These are phyloP conservation scores for Emmonsiellopsis sp. DNA, from an alignment of 2,329 filamentous ascomycete species.

Conservation along the genomic window DNA sequence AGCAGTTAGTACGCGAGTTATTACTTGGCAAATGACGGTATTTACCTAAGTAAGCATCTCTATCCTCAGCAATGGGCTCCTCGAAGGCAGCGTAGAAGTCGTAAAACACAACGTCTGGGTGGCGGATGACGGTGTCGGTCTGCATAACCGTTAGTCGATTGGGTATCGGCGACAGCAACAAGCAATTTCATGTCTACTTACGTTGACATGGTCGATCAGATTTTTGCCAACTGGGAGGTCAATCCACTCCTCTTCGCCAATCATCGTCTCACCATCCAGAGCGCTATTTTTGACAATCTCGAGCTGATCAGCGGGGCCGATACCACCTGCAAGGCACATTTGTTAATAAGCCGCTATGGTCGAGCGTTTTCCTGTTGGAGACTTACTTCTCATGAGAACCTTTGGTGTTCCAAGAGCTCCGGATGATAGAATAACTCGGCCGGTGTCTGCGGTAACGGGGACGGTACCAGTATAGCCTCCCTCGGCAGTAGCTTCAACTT, in stretches of 20 bases:
- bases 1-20: constrained; percentile 11
- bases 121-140: constrained; percentile 45
- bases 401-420: constrained; percentile 63
- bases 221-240: constrained; percentile 44
- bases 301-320: constrained; percentile 49
- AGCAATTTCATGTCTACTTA: neutral
- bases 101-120: constrained; percentile 49
- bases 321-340: constrained; percentile 47
- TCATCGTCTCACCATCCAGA: constrained; percentile 35
- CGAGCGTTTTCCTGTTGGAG: neutral
- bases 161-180: neutral
- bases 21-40: neutral
- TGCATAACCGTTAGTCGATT: constrained; percentile 25
- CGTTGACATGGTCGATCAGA: constrained; percentile 41
- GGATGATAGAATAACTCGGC: constrained; percentile 59
- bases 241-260: constrained; percentile 40
- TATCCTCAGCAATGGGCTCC: constrained; percentile 32
- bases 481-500: constrained; percentile 45
- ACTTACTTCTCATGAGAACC: constrained; percentile 37
- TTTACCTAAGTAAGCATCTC: constrained; percentile 28
- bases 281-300: constrained; percentile 36
- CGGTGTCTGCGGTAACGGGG: constrained; percentile 47
- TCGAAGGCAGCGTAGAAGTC: constrained; percentile 56
- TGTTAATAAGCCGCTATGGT: neutral
- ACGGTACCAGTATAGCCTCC: constrained; percentile 52